phyloP scores from a whole-genome alignment of 805 yeast species.

The Lipomyces starkeyi region DNA sequence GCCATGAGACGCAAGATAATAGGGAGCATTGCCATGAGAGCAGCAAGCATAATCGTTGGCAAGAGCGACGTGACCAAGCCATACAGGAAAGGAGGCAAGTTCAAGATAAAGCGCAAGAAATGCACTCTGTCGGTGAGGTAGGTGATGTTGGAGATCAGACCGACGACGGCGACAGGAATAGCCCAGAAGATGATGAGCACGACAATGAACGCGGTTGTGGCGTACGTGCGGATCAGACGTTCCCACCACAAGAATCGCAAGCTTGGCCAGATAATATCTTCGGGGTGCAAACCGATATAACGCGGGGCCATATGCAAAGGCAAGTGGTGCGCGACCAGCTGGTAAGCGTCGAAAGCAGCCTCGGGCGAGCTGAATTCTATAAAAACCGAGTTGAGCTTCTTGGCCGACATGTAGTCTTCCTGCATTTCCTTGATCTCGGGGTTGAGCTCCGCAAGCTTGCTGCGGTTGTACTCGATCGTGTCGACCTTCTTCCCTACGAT shows the following conservation, averaged over 20 bases:
- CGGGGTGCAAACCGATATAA: constrained; percentile 73
- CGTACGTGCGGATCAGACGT: constrained; percentile 61
- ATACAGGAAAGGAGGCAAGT: constrained; percentile 69
- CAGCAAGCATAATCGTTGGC: constrained; percentile 79
- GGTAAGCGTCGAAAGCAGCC: constrained; percentile 88
- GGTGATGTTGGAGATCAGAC: constrained; percentile 86
- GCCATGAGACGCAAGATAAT: constrained; percentile 81
- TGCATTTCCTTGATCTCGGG: constrained; percentile 67
- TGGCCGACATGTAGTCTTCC: constrained; percentile 54
- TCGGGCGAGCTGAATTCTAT: constrained; percentile 82
- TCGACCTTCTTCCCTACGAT: constrained; percentile 83
- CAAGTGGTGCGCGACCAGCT: constrained; percentile 61
- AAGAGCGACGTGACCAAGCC: constrained; percentile 89
- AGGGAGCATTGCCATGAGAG: constrained; percentile 87
- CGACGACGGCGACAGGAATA: constrained; percentile 97
- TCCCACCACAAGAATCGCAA: constrained; percentile 61
- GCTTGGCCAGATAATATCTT: constrained; percentile 85
- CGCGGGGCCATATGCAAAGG: constrained; percentile 54
- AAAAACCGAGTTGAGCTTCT: constrained; percentile 82
- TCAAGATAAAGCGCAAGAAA: constrained; percentile 75
- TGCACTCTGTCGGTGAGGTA: constrained; percentile 71
- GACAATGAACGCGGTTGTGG: constrained; percentile 64
- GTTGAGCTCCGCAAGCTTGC: constrained; percentile 71
- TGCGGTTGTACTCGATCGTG: constrained; percentile 75
- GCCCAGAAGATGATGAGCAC: constrained; percentile 89